A percentile compares a stretch with the other conserved stretches of the same genome.
These are phyloP conservation scores for Penicillium taxi DNA, from an alignment of 495 filamentous ascomycete species.

Conservation along the genomic window DNA sequence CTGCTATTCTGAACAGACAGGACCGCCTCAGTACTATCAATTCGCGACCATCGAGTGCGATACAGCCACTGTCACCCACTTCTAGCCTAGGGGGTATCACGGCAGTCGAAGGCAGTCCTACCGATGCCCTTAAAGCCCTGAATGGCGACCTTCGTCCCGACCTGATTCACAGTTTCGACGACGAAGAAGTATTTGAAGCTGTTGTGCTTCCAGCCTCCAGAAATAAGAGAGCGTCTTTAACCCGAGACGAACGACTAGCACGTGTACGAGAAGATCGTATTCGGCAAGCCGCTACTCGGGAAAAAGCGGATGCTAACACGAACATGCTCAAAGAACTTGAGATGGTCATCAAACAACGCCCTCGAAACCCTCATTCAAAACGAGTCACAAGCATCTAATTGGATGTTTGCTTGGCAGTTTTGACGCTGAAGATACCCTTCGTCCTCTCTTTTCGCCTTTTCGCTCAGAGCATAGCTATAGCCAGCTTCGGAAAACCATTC, in stretches of 20 bases:
- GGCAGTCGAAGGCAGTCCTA: conserved; percentile 71
- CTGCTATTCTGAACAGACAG: conserved; percentile 63
- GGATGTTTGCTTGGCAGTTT: conserved; percentile 2
- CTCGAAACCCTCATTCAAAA: conserved; percentile 41
- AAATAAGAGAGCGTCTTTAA: conserved; percentile 60
- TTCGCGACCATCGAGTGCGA: conserved; percentile 56
- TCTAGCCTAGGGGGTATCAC: conserved; percentile 77
- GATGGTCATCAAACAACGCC: conserved; percentile 74
- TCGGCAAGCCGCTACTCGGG: conserved; percentile 55
- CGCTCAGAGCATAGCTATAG: not conserved
- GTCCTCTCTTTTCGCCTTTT: conserved; percentile 2
- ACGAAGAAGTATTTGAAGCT: conserved; percentile 84
- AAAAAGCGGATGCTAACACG: conserved; percentile 68
- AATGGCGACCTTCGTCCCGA: conserved; percentile 51
- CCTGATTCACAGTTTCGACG: conserved; percentile 30
- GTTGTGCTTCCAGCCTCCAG: conserved; percentile 57
- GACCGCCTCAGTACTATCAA: conserved; percentile 52
- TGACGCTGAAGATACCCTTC: not conserved
- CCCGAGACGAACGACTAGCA: conserved; percentile 77
- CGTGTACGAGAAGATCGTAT: conserved; percentile 85
- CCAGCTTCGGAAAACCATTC: not conserved
- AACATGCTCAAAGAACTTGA: conserved; percentile 89
- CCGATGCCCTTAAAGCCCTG: conserved; percentile 66
- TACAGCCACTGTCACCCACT: conserved; percentile 71
- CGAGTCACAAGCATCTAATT: conserved; percentile 41